These are phyloP conservation scores for Acarospora socialis DNA, from an alignment of 2,329 filamentous ascomycete species.

Conservation along the genomic window DNA sequence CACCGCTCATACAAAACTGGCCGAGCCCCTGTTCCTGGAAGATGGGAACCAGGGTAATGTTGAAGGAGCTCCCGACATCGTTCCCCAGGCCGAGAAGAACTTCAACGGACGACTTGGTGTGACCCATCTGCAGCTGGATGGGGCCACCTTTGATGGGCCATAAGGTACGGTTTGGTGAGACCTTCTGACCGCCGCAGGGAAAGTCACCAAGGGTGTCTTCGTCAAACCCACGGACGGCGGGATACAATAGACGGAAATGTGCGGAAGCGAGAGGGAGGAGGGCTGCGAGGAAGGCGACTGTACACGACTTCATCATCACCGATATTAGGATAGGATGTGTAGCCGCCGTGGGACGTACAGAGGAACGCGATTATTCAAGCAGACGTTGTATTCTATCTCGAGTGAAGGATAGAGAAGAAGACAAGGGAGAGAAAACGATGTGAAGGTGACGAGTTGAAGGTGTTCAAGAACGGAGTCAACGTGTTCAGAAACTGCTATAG, in stretches of 20 bases:
- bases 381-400: too few species aligned
- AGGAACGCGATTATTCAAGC: too few species aligned
- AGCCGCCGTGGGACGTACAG: too few species aligned
- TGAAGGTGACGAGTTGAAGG: too few species aligned
- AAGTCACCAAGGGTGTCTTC: conserved; percentile 32
- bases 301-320: conserved; percentile 21
- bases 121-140: conserved; percentile 37
- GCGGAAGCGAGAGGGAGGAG: conserved; percentile 34
- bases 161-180: conserved; percentile 31
- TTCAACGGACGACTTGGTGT: conserved; percentile 37
- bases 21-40: conserved; percentile 47
- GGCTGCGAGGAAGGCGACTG: conserved; percentile 24
- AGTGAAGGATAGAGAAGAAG: too few species aligned
- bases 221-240: conserved; percentile 34
- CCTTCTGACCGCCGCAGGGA: conserved; percentile 38
- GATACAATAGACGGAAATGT: conserved; percentile 43
- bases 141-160: conserved; percentile 36
- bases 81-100: conserved; percentile 39
- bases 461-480: too few species aligned
- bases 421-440: too few species aligned
- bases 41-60: conserved; percentile 50
- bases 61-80: conserved; percentile 47
- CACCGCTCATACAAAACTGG: conserved; percentile 49
- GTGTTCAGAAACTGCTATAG: too few species aligned
- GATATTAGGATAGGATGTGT: conserved; percentile 1